Evolutionary conservation across 2,329 filamentous ascomycete species (phyloP), one percentile per base, ranked within the genome.

Genomic region (Rosellinia necatrix): DNA sequence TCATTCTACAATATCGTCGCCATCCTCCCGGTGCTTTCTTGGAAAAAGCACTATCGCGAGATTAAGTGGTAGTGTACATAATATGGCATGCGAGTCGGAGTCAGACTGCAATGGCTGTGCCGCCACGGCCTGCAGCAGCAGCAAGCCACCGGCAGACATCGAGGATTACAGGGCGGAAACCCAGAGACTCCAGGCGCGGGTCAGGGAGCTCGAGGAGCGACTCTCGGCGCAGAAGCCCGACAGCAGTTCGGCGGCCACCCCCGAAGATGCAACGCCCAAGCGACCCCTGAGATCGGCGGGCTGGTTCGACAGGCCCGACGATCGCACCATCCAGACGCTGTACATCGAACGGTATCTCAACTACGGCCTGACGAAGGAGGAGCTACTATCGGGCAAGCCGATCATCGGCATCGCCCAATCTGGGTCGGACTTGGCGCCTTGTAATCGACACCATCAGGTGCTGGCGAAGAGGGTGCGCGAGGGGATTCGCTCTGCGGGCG

Each of bases 321-420:
- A 78, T 56, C 73, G 74, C 12, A 74, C 71, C 13, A 74, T 77
- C 73, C 74, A 69, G n/a, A 74, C 75, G 8, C 66, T 79, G 25
- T 81, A 81, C 62, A 73, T 78, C 53, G 78, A 81, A 62, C 74
- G 78, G 25, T 79, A 77, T 58, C 72, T 81, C 60, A 80, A 80
- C 67, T 79, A 75, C 49, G 78, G 78, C 6, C 66, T 80, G 40
- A 80, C 78, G 1, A 67, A 71, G 24, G 76, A 80, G 55, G 78
- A 81, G 64, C 70, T 81, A 21, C 75, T 75, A 65, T 76, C 76
- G 2, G 76, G 74, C 1, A 79, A 77, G 60, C 78, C 78, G 17
- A 77, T 80, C 59, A 78, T 81, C 59, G 78, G 78, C 37, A 81
- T 81, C 56, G 78, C 78, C 1, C 78, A 81, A 68, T 76, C 78